Base-by-base conservation (phyloP, 164 flowering plant genomes). In the Malania oleifera region DNA sequence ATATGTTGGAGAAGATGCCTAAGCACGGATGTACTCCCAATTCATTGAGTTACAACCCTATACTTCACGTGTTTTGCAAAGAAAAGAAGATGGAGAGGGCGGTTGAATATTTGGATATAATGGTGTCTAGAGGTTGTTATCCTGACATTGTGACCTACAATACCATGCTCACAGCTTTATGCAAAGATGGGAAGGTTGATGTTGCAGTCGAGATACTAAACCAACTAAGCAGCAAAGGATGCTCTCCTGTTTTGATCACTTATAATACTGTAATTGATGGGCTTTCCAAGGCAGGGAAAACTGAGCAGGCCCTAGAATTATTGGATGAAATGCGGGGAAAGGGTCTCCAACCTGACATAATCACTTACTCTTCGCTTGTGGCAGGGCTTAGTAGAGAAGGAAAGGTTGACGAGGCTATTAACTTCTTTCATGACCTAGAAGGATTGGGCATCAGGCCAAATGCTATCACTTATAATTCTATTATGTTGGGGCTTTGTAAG, bases 101-200 rank as follows among this genome's bases (percentile, higher is more conserved):
- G 12, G 75, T 89, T 25, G 88, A 83, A 65, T 85, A 80, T 75
- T 69, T 92, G 67, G 89, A 72, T 45, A 59, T 78, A 64, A 92
- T 92, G 98, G 85, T 81, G 22, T 74, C 85, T 1, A 57, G 86
- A 56, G 95, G 91, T 1, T 92, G 98, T 72, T 84, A 79, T 64
- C 98, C 98, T 1, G 88, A 87, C 67, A 89, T 87, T 54, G 96
- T 87, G 34, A 92, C 96, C 5, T 89, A 92, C 62, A 92, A 92
- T 57, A 89, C 95, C 7, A 37, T 92, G 70, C 87, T 87, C 23
- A 87, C 91, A 15, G 97, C 93, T 46, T 67, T 89, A 28, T 92
- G 96, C 81, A 92, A 79, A 68, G 87, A 81, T 60, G 96, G 96
- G 40, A 84, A 89, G 71, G 90, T 92, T 48, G 85, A 83, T 61